These are phyloP conservation scores for Mycena belliarum DNA, from an alignment of 768 basidiomycete species.

Conservation along the genomic window DNA sequence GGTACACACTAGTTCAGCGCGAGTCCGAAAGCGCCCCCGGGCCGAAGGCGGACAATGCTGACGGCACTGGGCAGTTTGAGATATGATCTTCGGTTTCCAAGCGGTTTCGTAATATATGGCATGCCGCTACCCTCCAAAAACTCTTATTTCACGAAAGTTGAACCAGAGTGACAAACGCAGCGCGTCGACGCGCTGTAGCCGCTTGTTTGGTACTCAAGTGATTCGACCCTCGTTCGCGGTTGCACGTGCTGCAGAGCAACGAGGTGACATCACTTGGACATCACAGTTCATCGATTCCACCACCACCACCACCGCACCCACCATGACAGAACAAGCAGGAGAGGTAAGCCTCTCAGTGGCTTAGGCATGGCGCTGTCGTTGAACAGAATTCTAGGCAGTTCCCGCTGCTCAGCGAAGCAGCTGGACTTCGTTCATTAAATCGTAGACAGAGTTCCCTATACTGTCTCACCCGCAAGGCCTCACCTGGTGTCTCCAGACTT, in stretches of 20 bases:
- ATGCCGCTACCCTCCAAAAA: no score
- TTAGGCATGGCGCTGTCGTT: not conserved
- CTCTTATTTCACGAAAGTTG: no score
- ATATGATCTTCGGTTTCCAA: no score
- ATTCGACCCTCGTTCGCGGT: not conserved
- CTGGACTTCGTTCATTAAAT: conserved; percentile 91
- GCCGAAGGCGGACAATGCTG: no score
- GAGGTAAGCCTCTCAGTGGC: not conserved
- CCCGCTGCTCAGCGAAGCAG: conserved; percentile 81
- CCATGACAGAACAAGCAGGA: conserved; percentile 20
- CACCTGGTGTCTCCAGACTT: conserved; percentile 48
- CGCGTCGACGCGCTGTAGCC: not conserved
- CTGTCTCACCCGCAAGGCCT: conserved; percentile 11
- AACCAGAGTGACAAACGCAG: no score
- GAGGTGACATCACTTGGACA: not conserved
- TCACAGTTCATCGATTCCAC: not conserved
- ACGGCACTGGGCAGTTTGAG: no score
- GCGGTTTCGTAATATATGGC: no score
- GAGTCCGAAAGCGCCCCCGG: no score
- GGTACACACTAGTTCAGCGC: no score
- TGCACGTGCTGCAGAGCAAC: no score
- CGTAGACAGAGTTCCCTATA: conserved; percentile 40
- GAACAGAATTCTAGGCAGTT: conserved; percentile 50
- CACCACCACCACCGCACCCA: not conserved
- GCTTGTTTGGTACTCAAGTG: not conserved